A percentile compares a stretch with the other conserved stretches of the same genome.
Evolutionary conservation across 768 basidiomycete species (phyloP).

Genomic region (Favolaschia claudopus): DNA sequence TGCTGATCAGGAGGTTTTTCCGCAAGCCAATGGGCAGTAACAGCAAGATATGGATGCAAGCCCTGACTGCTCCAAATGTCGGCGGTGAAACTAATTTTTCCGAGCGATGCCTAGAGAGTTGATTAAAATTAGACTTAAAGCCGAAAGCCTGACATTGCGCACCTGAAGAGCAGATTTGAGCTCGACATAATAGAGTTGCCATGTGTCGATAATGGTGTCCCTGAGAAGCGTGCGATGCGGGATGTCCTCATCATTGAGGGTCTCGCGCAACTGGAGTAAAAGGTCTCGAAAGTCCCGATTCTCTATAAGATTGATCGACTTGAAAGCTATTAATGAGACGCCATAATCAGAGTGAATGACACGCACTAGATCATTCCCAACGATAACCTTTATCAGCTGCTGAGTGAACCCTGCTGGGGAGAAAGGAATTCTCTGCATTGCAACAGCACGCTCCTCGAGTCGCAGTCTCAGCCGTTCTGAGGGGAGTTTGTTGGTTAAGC

Average conservation of each 20-base stretch:
- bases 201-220: no score
- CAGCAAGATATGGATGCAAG: not conserved
- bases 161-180: no score
- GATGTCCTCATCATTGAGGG: slow-evolving; percentile 1
- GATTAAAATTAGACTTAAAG: no score
- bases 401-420: not conserved
- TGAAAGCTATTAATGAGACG: not conserved
- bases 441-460: not conserved
- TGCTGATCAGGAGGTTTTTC: not conserved
- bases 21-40: not conserved
- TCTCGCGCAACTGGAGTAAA: not conserved
- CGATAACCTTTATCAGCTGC: not conserved
- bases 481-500: slow-evolving; percentile 4
- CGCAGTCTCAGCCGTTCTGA: not conserved
- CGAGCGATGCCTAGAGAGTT: no score
- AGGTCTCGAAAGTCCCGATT: slow-evolving; percentile 2
- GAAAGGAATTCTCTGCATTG: not conserved
- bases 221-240: not conserved
- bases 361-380: not conserved
- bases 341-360: not conserved
- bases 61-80: not conserved
- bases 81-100: not conserved
- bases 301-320: slow-evolving; percentile 3
- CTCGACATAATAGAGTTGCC: no score
- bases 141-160: no score